A percentile compares a stretch with the other conserved stretches of the same genome.
Evolutionary conservation across 202 grass and related monocot genomes (phyloP).

Genomic region (Musa balbisiana): DNA sequence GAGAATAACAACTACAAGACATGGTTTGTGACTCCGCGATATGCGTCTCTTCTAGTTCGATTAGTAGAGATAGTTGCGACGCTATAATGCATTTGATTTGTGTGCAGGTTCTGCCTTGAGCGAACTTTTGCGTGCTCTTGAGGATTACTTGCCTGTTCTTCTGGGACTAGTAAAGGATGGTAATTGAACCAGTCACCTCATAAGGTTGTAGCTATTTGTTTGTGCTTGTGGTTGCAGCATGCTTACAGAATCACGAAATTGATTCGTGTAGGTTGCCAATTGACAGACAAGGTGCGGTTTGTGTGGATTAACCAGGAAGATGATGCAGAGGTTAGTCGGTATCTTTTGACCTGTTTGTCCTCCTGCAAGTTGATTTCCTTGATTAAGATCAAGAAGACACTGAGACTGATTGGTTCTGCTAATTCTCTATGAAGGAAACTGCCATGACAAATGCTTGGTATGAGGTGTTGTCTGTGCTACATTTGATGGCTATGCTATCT

Average conservation of each 20-base stretch:
- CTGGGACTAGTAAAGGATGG: slow-evolving; percentile 80
- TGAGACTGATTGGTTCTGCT: background rate
- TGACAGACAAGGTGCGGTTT: slow-evolving; percentile 59
- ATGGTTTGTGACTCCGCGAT: slow-evolving; percentile 37
- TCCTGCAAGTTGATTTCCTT: background rate
- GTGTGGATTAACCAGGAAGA: slow-evolving; percentile 92
- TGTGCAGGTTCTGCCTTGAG: slow-evolving; percentile 45
- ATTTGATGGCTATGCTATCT: slow-evolving; percentile 89
- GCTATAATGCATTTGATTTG: slow-evolving; percentile 2
- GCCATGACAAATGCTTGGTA: slow-evolving; percentile 77
- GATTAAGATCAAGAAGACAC: background rate
- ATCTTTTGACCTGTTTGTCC: background rate
- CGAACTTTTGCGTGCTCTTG: slow-evolving; percentile 61
- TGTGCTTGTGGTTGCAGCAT: background rate
- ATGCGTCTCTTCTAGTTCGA: slow-evolving; percentile 24
- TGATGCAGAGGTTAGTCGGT: slow-evolving; percentile 41
- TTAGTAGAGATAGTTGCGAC: slow-evolving; percentile 16
- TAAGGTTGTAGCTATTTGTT: background rate
- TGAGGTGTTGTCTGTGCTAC: slow-evolving; percentile 88
- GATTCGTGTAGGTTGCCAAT: slow-evolving; percentile 32
- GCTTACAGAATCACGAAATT: slow-evolving; percentile 6
- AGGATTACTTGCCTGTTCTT: slow-evolving; percentile 71
- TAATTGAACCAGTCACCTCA: slow-evolving; percentile 21
- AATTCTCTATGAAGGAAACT: slow-evolving; percentile 53
- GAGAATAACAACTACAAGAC: slow-evolving; percentile 47